These are phyloP conservation scores for Colletotrichum tropicicola DNA, from an alignment of 2,329 filamentous ascomycete species.

Conservation along the genomic window DNA sequence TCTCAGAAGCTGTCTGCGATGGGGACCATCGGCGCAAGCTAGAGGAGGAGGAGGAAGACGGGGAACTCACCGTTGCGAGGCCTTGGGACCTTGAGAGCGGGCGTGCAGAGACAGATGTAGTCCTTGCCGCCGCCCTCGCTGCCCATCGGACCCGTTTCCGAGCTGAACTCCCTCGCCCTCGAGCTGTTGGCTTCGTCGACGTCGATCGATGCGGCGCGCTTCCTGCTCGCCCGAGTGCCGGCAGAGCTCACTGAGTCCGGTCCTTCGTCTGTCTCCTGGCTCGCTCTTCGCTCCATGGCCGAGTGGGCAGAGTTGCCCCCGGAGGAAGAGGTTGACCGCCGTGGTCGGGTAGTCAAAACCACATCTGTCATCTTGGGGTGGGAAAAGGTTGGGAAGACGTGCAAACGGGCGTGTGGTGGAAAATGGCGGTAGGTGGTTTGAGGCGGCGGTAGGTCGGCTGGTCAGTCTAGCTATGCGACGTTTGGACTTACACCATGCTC, in stretches of 20 bases:
- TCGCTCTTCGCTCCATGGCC: slow-evolving; percentile 32
- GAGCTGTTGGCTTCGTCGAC: slow-evolving; percentile 52
- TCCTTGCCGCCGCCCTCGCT: slow-evolving; percentile 40
- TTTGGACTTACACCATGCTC: slow-evolving; percentile 31
- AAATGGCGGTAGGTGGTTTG: slow-evolving; percentile 7
- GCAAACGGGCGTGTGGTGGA: slow-evolving; percentile 27
- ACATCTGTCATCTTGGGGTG: slow-evolving; percentile 31
- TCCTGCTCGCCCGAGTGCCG: slow-evolving; percentile 39
- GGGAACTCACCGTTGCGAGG: slow-evolving; percentile 65
- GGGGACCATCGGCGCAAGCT: slow-evolving; percentile 19
- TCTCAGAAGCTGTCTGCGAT: slow-evolving; percentile 9
- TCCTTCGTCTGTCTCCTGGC: slow-evolving; percentile 26
- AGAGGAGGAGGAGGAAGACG: slow-evolving; percentile 17
- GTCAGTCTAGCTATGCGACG: slow-evolving; percentile 20
- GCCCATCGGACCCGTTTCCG: slow-evolving; percentile 44
- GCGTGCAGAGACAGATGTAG: slow-evolving; percentile 64
- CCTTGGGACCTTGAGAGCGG: slow-evolving; percentile 65
- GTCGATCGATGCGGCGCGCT: slow-evolving; percentile 56
- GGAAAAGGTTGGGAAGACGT: slow-evolving; percentile 7
- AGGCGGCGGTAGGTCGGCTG: slow-evolving; percentile 7
- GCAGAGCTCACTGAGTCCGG: slow-evolving; percentile 21
- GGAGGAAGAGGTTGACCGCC: slow-evolving; percentile 32
- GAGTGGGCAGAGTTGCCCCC: slow-evolving; percentile 28
- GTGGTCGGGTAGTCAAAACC: slow-evolving; percentile 23
- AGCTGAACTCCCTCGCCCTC: slow-evolving; percentile 42